Evolutionary conservation across 352 stramenopile genomes (phyloP), one percentile per base, ranked within the genome.

Genomic region (Pythium brachiatum): DNA sequence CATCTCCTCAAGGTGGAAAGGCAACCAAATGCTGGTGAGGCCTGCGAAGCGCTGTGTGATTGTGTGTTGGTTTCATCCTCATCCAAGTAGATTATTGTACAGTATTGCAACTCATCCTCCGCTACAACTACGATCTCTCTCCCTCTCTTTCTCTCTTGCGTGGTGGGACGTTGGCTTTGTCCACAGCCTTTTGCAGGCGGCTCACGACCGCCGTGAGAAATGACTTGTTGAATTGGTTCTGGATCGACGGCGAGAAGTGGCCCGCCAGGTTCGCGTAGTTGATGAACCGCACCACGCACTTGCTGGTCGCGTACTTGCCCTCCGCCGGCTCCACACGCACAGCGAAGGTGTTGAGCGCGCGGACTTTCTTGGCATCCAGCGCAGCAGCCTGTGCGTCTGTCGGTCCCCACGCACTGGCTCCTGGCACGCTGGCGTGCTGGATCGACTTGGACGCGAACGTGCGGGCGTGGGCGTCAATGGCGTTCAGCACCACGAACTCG

Each of bases 401-500:
- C n/a, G 18, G 23, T 3, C 54, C 53, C 23, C 53, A 69, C 2
- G 8, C 15, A 13, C 56, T 65, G 1, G 29, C 18, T 1, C 62
- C 62, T n/a, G 56, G 56, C 7, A 23, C 36, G 43, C 48, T 34
- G 39, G 8, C 34, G 62, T 69, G 62, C 57, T 65, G 56, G 29
- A 70, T 54, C 25, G 64, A 70, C 64, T 70, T 70, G 64, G 64
- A 70, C 11, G 53, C 43, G 29, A 66, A 70, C 9, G 16, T 34
- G 2, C 57, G 51, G 21, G 52, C 34, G 34, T 29, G 25, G 15
- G 26, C 26, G 46, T 70, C 64, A 38, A 70, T 66, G 6, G 56
- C 66, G 51, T 78, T 78, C 41, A 75, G 68, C 48, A 78, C 59
- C 1, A 61, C 53, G 25, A 70, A 70, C 64, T 70, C 64, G 23